phyloP scores from a whole-genome alignment of 2,329 filamentous ascomycete genomes.

The Sclerotinia glacialis region DNA sequence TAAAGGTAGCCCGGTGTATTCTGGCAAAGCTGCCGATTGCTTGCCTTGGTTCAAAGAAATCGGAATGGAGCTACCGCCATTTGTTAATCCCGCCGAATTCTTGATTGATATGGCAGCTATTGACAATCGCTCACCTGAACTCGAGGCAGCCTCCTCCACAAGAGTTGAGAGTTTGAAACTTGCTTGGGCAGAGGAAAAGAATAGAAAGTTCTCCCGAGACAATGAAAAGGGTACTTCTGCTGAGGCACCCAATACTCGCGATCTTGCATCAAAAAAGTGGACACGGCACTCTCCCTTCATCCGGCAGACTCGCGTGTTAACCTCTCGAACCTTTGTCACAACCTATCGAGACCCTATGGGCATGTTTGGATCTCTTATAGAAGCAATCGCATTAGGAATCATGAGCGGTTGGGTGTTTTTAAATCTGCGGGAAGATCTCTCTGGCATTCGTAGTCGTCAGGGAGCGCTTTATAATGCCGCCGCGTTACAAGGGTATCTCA shows the following conservation, averaged over 20 bases:
- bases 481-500: slow-evolving; percentile 72
- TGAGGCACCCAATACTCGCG: background rate
- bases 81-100: slow-evolving; percentile 76
- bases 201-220: slow-evolving; percentile 26
- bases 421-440: slow-evolving; percentile 59
- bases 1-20: slow-evolving; percentile 65
- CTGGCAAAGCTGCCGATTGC: slow-evolving; percentile 56
- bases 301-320: slow-evolving; percentile 64
- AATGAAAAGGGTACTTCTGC: slow-evolving; percentile 25
- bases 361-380: slow-evolving; percentile 65
- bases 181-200: slow-evolving; percentile 53
- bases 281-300: slow-evolving; percentile 52
- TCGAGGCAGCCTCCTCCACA: slow-evolving; percentile 57
- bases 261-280: slow-evolving; percentile 33
- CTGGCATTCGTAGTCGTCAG: slow-evolving; percentile 71
- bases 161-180: slow-evolving; percentile 60
- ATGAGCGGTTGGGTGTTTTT: slow-evolving; percentile 73
- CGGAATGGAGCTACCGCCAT: slow-evolving; percentile 62
- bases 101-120: slow-evolving; percentile 72
- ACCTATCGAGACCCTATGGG: slow-evolving; percentile 77
- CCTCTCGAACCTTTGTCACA: slow-evolving; percentile 65
- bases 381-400: slow-evolving; percentile 68
- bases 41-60: slow-evolving; percentile 61
- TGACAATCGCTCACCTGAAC: slow-evolving; percentile 66
- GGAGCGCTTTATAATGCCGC: slow-evolving; percentile 70